Evolutionary conservation across 1,284 basidiomycete species (phyloP), one percentile per base, ranked within the genome.

Genomic region (Clitocybe nebularis): DNA sequence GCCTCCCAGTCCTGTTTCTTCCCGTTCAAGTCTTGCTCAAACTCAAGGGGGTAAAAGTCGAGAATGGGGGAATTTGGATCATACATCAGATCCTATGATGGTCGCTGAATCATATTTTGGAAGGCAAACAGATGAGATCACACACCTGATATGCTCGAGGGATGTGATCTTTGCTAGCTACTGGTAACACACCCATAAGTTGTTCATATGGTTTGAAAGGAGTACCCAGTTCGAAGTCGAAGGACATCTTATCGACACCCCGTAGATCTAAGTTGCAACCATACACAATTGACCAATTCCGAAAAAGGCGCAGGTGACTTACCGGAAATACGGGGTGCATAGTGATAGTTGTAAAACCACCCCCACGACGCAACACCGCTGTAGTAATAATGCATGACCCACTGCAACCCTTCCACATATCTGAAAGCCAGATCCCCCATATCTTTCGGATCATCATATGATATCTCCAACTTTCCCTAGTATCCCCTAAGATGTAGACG

Each of bases 1-100:
- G 95, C 95, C 63, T 99, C 96, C 96, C 96, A 99, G 24, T 97
- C 94, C 56, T 88, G 84, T 63, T 95, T 99, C 76, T 99, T 99
- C 37, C 96, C 96, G 57, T 99, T 99, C 58, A 97, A 68, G 67
- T 99, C 96, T 51, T 81, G 82, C 52, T 92, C 93, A 54, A 98
- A 99, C 41, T 91, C 81, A 10, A 70, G 53, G 0, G 96, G 96
- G 62, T 99, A 99, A 68, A 99, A 99, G 60, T 96, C 91, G 41
- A 91, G 65, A 56, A 99, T 97, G 0, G 92, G 81, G 3, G 95
- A 99, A 46, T 78, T 82, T 3, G 81, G 67, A 53, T 89, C 84
- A 48, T 74, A 81, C 94, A 99, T 97, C 30, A 99, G 71, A 49
- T 96, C 92, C 83, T 93, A 41, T 9, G 26, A 17, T 25, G 4